phyloP scores from a whole-genome alignment of 148 eudicot genomes.

The Dysphania ambrosioides region DNA sequence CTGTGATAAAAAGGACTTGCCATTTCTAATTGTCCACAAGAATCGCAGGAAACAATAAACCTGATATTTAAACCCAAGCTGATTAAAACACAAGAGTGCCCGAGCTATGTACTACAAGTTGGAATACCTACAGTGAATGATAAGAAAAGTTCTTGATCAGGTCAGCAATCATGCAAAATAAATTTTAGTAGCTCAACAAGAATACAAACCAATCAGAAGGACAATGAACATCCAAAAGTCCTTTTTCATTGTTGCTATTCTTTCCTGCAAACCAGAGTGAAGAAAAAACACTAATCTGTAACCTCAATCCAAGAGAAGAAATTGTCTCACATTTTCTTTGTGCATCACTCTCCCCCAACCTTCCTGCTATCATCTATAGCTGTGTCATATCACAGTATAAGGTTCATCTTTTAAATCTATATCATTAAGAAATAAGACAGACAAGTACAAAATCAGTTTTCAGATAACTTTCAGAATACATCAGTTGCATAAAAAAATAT shows the following conservation, averaged over 20 bases:
- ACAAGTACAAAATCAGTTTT: neutral
- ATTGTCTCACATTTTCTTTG: neutral
- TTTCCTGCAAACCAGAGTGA: neutral
- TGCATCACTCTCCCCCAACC: too few relatives aligned
- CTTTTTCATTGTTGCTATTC: neutral
- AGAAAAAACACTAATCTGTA: neutral
- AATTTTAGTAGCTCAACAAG: neutral
- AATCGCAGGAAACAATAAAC: neutral
- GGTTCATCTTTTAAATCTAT: neutral
- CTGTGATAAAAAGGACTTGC: neutral
- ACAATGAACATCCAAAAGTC: neutral
- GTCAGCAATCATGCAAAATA: neutral
- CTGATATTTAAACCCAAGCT: neutral
- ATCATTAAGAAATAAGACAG: neutral
- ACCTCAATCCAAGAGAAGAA: neutral
- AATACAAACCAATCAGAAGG: neutral
- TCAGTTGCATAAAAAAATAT: neutral
- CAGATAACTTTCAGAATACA: neutral
- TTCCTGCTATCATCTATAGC: too few relatives aligned
- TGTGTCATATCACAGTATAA: too few relatives aligned
- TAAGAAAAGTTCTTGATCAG: neutral
- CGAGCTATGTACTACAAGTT: neutral
- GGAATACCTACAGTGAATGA: neutral
- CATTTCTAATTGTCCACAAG: neutral
- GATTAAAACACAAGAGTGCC: neutral